Evolutionary conservation across 805 yeast genomes (phyloP), one percentile per base, ranked within the genome.

Genomic region (Metschnikowia arizonensis): DNA sequence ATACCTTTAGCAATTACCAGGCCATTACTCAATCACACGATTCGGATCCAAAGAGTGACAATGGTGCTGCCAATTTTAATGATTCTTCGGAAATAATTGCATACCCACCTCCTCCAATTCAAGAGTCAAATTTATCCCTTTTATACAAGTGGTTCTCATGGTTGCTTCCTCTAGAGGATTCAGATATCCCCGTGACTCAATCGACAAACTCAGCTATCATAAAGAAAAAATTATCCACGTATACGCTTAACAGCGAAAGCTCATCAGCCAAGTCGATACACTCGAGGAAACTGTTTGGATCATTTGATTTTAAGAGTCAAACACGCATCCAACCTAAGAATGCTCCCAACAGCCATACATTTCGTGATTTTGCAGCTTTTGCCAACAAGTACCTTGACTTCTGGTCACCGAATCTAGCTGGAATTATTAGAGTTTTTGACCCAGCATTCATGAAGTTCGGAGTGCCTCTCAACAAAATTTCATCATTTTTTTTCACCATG

Each of bases 281-380:
- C 30, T 38, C 48, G 29, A 42, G 41, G 3, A 11, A 44, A n/a
- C 44, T 49, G 52, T 49, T 49, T 15, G 49, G 48, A 19, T 39
- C 50, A 9, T 26, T 50, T 6, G 61, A 59, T 31, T 41, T 56
- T 17, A 64, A 60, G 35, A 45, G 37, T 18, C 50, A 45, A 30
- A 11, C 15, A 23, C 7, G n/a, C 14, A 5, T 5, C 9, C 15
- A 7, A 34, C 34, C 17, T 50, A 55, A 44, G 30, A 48, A 42
- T 45, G 33, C 33, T 52, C 52, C 33, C 12, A 50, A 50, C 24
- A 54, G 56, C 30, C 64, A 63, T 45, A 53, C 55, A 26, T 62
- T 53, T 46, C 54, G 54, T 40, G 48, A 55, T 10, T 52, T 60
- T 35, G 61, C 59, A 5, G 46, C 52, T 14, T 55, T 56, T 38